Evolutionary conservation across 2,329 filamentous ascomycete genomes (phyloP).

Genomic region (Cladophialophora immunda): DNA sequence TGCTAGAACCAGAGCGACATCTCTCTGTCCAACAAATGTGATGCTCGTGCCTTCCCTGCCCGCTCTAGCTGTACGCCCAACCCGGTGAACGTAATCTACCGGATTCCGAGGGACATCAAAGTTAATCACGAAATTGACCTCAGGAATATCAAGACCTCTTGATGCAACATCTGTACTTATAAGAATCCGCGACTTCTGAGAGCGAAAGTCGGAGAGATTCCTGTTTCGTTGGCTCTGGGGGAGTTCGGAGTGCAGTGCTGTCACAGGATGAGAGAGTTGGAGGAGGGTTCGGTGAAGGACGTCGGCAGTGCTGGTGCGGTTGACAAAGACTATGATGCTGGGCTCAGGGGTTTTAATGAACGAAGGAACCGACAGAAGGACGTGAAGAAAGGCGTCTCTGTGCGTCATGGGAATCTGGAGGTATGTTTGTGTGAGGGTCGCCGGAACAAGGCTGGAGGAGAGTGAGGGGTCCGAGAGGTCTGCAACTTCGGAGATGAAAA

Average conservation of each 20-base stretch:
- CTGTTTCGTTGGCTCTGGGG: constrained; percentile 84
- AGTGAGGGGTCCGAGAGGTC: constrained; percentile 75
- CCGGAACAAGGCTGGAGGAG: constrained; percentile 74
- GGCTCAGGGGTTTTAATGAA: constrained; percentile 53
- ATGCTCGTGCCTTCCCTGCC: constrained; percentile 83
- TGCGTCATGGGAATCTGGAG: constrained; percentile 89
- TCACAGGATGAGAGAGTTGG: constrained; percentile 86
- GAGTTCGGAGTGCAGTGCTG: constrained; percentile 86
- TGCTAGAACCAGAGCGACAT: constrained; percentile 87
- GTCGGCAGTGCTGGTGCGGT: constrained; percentile 87
- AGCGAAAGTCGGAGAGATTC: constrained; percentile 91
- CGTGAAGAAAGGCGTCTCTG: constrained; percentile 93
- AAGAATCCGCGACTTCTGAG: constrained; percentile 84
- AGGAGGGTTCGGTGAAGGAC: constrained; percentile 88
- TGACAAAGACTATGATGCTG: constrained; percentile 91
- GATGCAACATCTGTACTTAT: constrained; percentile 96
- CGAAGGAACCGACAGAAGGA: constrained; percentile 66
- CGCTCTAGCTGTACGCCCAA: constrained; percentile 93
- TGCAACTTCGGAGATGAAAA: constrained; percentile 90
- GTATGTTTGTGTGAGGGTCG: constrained; percentile 83
- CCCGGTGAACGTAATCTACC: constrained; percentile 96
- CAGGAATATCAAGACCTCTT: constrained; percentile 92
- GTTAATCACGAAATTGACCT: constrained; percentile 89
- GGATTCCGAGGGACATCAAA: constrained; percentile 96
- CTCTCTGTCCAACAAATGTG: constrained; percentile 89